Conservation (phyloP, 306 rosid genomes). For the Cyamopsis tetragonoloba region DNA sequence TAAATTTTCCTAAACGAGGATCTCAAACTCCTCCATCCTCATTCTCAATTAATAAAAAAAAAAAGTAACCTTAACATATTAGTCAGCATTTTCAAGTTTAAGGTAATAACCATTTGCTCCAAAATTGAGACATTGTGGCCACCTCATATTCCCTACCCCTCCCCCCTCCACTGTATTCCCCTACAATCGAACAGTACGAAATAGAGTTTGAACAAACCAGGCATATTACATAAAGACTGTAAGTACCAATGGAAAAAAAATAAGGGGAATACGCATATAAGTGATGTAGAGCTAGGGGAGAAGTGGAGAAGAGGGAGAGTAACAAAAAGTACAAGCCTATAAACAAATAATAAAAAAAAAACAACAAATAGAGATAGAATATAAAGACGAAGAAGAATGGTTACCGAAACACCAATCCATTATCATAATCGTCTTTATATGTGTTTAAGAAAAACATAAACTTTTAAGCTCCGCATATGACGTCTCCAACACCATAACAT, state of each 20-base stretch:
- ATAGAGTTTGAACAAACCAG: too few relatives aligned
- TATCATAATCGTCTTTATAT: neutral
- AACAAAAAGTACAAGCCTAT: neutral
- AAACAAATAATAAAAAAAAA: neutral
- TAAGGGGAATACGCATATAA: neutral
- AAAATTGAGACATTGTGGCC: neutral
- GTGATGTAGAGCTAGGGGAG: neutral
- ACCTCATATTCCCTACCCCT: too few relatives aligned
- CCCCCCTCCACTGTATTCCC: too few relatives aligned
- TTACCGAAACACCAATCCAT: neutral
- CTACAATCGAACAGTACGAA: too few relatives aligned
- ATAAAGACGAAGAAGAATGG: neutral
- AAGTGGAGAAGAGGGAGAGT: neutral
- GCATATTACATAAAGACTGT: too few relatives aligned
- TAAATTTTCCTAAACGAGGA: neutral
- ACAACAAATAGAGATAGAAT: neutral
- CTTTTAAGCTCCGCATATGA: neutral
- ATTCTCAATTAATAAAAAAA: neutral
- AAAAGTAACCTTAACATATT: neutral
- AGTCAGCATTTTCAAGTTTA: neutral
- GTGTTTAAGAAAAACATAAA: neutral
- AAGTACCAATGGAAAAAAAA: neutral
- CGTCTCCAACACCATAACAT: neutral
- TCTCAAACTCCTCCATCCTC: neutral
- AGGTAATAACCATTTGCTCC: neutral